Conservation (phyloP, 257 asterid species). For the Solanum rostratum region DNA sequence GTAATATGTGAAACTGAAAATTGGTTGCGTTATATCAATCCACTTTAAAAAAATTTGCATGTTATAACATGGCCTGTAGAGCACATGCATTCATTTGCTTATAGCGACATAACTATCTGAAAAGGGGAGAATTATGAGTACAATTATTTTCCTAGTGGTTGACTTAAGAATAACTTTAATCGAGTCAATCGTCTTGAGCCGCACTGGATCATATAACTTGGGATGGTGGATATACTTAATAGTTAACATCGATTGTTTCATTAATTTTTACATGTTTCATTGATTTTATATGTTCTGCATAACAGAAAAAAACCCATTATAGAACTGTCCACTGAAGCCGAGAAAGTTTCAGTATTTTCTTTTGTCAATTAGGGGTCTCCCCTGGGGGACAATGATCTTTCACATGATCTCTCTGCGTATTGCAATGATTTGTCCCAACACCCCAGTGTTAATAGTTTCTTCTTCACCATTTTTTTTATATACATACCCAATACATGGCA, state of each 20-base stretch:
- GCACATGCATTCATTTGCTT: background rate
- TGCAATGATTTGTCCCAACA: background rate
- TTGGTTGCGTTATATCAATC: background rate
- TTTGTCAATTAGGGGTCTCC: background rate
- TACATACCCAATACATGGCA: background rate
- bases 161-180: too few species aligned
- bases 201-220: background rate
- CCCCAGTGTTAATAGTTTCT: background rate
- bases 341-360: background rate
- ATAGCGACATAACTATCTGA: background rate
- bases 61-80: background rate
- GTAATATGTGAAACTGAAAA: background rate
- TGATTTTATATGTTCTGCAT: background rate
- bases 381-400: background rate
- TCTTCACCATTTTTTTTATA: background rate
- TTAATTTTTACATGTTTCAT: background rate
- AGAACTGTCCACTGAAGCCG: background rate
- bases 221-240: background rate
- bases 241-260: background rate
- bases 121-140: background rate
- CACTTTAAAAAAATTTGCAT: background rate
- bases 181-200: background rate
- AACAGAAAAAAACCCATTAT: background rate
- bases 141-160: background rate
- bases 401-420: background rate